These are phyloP conservation scores for Graphiopsis chlorocephala DNA, from an alignment of 2,329 filamentous ascomycete species.

Conservation along the genomic window DNA sequence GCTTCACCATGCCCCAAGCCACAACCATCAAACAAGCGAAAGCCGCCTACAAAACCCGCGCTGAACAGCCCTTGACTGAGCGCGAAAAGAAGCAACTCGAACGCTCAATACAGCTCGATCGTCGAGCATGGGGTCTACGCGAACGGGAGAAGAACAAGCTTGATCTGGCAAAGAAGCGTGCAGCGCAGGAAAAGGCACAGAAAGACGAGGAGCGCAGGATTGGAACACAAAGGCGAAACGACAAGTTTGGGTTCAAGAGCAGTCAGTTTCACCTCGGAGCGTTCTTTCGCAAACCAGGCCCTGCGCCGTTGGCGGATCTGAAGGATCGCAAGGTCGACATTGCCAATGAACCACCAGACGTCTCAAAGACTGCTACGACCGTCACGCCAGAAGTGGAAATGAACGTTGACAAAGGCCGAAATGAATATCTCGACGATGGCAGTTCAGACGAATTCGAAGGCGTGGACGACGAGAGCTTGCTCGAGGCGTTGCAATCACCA, in stretches of 20 bases:
- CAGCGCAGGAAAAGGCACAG: slow-evolving; percentile 28
- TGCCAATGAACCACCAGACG: neutral
- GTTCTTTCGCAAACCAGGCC: slow-evolving; percentile 30
- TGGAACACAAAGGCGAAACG: slow-evolving; percentile 32
- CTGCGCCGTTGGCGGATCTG: neutral
- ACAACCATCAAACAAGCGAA: slow-evolving; percentile 38
- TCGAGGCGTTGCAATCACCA: slow-evolving; percentile 24
- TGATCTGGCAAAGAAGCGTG: slow-evolving; percentile 30
- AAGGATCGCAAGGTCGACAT: neutral
- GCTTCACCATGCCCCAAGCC: slow-evolving; percentile 18
- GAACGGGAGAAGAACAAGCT: slow-evolving; percentile 33
- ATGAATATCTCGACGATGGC: neutral
- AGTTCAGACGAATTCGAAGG: slow-evolving; percentile 18
- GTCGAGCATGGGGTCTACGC: slow-evolving; percentile 33
- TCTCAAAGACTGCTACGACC: neutral
- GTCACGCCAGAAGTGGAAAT: neutral
- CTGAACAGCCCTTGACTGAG: slow-evolving; percentile 30
- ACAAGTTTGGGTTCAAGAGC: slow-evolving; percentile 35
- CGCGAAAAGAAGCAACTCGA: slow-evolving; percentile 34
- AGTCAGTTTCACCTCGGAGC: slow-evolving; percentile 37
- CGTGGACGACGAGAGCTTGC: slow-evolving; percentile 33
- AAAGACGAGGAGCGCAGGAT: slow-evolving; percentile 20
- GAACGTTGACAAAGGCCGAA: slow-evolving; percentile 3
- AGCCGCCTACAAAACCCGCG: slow-evolving; percentile 36
- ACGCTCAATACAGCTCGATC: slow-evolving; percentile 34